Evolutionary conservation across 23 red algal species (phyloP).

Genomic region (Gracilaria domingensis): DNA sequence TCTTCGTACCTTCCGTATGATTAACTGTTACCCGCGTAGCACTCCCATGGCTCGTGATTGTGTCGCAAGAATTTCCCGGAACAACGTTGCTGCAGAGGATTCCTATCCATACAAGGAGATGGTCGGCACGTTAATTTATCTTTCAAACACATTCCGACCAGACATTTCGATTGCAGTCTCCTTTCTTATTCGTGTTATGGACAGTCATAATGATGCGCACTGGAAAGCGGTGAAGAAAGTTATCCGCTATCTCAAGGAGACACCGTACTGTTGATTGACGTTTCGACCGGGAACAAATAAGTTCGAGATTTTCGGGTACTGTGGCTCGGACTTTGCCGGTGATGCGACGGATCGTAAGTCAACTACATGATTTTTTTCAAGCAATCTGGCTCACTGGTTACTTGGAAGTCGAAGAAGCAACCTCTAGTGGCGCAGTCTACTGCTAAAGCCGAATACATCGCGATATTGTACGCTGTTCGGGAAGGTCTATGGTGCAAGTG

Average conservation of each 20-base stretch:
- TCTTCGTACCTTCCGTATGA: constrained; percentile 27
- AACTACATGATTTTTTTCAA: constrained; percentile 41
- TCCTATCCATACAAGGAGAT: constrained; percentile 14
- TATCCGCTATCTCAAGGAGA: constrained; percentile 45
- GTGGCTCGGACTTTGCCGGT: constrained; percentile 11
- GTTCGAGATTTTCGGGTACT: not conserved
- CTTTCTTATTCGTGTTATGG: constrained; percentile 44
- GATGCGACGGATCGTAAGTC: constrained; percentile 21
- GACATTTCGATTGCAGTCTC: constrained; percentile 50
- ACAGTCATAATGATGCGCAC: not conserved
- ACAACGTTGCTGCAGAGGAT: not conserved
- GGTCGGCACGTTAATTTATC: constrained; percentile 18
- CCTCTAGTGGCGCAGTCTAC: constrained; percentile 17
- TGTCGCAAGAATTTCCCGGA: not conserved
- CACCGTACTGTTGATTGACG: constrained; percentile 5
- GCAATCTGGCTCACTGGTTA: not conserved
- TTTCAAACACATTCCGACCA: constrained; percentile 38
- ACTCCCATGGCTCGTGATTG: not conserved
- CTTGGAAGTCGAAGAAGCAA: constrained; percentile 52
- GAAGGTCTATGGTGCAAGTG: constrained; percentile 13
- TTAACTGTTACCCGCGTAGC: not conserved
- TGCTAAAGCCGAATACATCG: constrained; percentile 32
- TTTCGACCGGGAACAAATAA: not conserved
- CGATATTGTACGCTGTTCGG: constrained; percentile 16
- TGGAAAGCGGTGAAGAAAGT: constrained; percentile 56